Base-by-base conservation (phyloP, 2,329 filamentous ascomycete genomes). In the Pseudogymnoascus verrucosus region DNA sequence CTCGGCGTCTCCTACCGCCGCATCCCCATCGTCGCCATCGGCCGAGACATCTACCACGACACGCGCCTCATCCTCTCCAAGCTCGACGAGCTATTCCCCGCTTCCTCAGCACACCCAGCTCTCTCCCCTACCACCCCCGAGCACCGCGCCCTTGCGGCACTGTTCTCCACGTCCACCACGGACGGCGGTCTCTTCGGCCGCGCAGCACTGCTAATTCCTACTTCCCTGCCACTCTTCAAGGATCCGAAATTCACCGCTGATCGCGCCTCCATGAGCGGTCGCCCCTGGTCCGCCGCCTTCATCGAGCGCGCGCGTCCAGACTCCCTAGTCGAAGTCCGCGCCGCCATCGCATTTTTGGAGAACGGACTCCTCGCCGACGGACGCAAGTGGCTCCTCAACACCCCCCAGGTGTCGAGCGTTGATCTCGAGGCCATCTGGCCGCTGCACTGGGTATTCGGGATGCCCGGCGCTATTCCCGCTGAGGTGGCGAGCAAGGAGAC, bases 351-450 rank as follows among this genome's bases (percentile, higher is more conserved):
- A 39, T 71, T 87, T 47, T 72, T 90, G 1, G 89, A 92, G 76
- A 78, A 75, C 1, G 83, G 80, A 0, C 72, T 90, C 62, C 77
- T 92, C 4, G 81, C 78, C 0, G 88, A 91, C 74, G 86, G 84
- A n/a, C 78, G 87, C 63, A 72, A 80, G 2, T 91, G 87, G 88
- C 74, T 91, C 7, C 74, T 87, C 11, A 78, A 76, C 10, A 82
- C 79, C 1, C 70, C 79, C 2, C 72, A 73, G 16, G 7, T 23
- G 1, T 84, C 85, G 1, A 80, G 78, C 1, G 86, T 83, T 3
- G 89, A 92, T 72, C 84, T 91, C 65, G 85, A 91, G 75, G 78
- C 82, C 47, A 76, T 88, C 11, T 90, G 85, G 86, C 79, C 82
- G 0, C 80, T 91, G 67, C 81, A 87, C 73, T 91, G 89, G 89